Conservation (phyloP, 345 rosid species). For the Syzygium aqueum region DNA sequence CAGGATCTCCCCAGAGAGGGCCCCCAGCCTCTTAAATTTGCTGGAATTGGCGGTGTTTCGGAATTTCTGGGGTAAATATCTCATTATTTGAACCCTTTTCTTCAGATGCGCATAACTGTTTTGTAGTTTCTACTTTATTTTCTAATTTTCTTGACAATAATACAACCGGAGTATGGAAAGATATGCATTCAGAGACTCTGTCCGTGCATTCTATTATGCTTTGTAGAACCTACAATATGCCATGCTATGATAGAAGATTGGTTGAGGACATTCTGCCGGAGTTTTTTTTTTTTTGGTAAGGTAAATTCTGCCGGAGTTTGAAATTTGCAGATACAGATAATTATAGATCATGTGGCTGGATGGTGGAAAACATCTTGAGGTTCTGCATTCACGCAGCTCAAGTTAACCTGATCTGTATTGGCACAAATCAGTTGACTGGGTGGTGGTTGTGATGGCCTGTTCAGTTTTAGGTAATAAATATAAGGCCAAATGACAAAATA, state of each 20-base stretch:
- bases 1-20: slow-evolving; percentile 88
- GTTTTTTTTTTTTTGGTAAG: too few relatives aligned
- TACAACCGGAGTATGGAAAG: not conserved
- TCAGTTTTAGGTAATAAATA: not conserved
- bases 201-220: not conserved
- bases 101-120: not conserved
- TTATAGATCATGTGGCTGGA: not conserved
- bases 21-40: slow-evolving; percentile 63
- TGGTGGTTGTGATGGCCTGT: not conserved
- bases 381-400: not conserved
- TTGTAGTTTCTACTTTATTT: not conserved
- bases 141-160: not conserved
- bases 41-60: slow-evolving; percentile 85
- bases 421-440: not conserved
- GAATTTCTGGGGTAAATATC: slow-evolving; percentile 78
- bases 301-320: not conserved
- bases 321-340: not conserved
- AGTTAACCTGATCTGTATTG: not conserved
- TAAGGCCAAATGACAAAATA: not conserved
- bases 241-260: not conserved
- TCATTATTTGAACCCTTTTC: not conserved
- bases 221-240: not conserved
- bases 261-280: not conserved
- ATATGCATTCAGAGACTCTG: not conserved
- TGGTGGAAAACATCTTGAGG: not conserved